phyloP scores from a whole-genome alignment of 805 yeast species.

The Pachysolen tannophilus region DNA sequence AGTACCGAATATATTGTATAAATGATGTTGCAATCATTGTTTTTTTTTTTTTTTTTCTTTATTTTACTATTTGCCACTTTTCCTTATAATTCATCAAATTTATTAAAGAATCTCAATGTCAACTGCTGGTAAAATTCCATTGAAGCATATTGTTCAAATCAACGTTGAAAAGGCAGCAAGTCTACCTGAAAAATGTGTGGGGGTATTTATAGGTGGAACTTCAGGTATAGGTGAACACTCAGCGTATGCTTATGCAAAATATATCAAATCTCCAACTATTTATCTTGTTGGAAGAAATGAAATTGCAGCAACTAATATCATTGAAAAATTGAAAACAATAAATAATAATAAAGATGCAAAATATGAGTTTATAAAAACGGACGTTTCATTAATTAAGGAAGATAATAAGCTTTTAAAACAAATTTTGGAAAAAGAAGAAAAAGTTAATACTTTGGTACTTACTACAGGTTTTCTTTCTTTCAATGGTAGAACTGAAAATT shows the following conservation, averaged over 20 bases:
- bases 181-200: constrained; percentile 9
- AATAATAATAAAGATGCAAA: constrained; percentile 9
- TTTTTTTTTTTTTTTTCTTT: no score
- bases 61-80: neutral
- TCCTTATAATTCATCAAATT: neutral
- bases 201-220: constrained; percentile 19
- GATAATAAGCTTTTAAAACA: constrained; percentile 4
- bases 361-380: constrained; percentile 11
- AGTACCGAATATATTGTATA: no score
- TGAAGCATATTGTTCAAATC: constrained; percentile 10
- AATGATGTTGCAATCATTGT: no score
- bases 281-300: constrained; percentile 19
- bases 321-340: constrained; percentile 12
- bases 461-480: constrained; percentile 17
- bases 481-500: constrained; percentile 24
- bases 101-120: neutral
- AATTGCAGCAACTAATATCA: constrained; percentile 13
- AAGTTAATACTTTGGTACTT: constrained; percentile 11
- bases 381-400: constrained; percentile 4
- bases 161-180: constrained; percentile 2
- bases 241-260: constrained; percentile 16
- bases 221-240: constrained; percentile 19
- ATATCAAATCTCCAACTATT: constrained; percentile 15
- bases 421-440: constrained; percentile 7
- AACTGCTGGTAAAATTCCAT: constrained; percentile 15